Percentiles rank a stretch among this genome's conserved stretches.
phyloP scores from a whole-genome alignment of 2,329 filamentous ascomycete genomes.

The Ophiocordyceps camponoti-rufipedis region DNA sequence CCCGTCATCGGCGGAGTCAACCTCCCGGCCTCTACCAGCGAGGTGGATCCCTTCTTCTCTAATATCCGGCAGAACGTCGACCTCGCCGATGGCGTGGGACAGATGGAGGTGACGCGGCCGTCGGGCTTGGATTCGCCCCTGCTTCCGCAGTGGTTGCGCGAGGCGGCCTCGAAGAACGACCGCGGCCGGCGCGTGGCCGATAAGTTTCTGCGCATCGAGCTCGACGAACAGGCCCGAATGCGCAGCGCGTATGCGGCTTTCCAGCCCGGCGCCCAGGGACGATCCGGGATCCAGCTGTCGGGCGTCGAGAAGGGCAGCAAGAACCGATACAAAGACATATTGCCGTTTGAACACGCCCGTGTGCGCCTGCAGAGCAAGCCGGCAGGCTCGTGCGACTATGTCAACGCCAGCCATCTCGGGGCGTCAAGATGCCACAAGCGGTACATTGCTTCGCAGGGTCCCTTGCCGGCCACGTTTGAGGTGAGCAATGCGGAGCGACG shows the following conservation, averaged over 20 bases:
- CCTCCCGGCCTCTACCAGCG: conserved; percentile 51
- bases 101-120: conserved; percentile 41
- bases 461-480: conserved; percentile 78
- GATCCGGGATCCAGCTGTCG: conserved; percentile 48
- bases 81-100: conserved; percentile 79
- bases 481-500: conserved; percentile 29
- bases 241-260: conserved; percentile 48
- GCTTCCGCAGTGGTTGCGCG: conserved; percentile 62
- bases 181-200: conserved; percentile 67
- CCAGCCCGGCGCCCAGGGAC: conserved; percentile 15
- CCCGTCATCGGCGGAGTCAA: conserved; percentile 81
- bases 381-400: conserved; percentile 66
- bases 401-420: conserved; percentile 82
- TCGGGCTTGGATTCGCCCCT: conserved; percentile 24
- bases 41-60: conserved; percentile 76
- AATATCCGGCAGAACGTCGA: conserved; percentile 98
- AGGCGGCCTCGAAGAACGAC: conserved; percentile 47
- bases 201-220: conserved; percentile 70
- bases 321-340: conserved; percentile 95
- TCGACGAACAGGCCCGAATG: conserved; percentile 82
- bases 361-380: conserved; percentile 58
- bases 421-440: conserved; percentile 68
- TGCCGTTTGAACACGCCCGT: conserved; percentile 85
- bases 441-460: conserved; percentile 92
- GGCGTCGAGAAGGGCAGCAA: conserved; percentile 90